Evolutionary conservation across 2,329 filamentous ascomycete genomes (phyloP), one percentile per base, ranked within the genome.

Genomic region (Colletotrichum plurivorum): DNA sequence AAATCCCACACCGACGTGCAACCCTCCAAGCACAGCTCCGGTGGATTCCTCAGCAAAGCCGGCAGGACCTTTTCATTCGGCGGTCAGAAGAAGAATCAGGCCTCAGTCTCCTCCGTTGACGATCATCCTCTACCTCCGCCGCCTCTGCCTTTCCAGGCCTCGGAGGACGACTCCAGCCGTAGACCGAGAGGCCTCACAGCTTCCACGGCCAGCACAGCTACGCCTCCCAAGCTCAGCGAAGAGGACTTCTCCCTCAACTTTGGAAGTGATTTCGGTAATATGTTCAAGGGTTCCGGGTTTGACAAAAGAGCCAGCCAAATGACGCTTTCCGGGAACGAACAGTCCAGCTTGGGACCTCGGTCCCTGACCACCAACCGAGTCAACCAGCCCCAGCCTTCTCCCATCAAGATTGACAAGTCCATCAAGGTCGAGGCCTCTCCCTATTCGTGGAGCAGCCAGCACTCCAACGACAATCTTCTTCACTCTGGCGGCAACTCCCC

Each of bases 1-100:
- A 87, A 83, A 73, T 74, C 75, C 25, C 75, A 79, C 57, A 77
- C 73, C 66, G 82, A 82, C 71, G 80, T 76, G 68, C 80, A 82
- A 3, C 74, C 80, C 39, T 80, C 84, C 31, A 89, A 87, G 84
- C 25, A 84, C n/a, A 80, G 81, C 15, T 79, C 79, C 57, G 64
- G 69, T 46, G 83, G 85, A 41, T 88, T 90, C 61, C 77, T 90
- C 57, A 87, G 85, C 70, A 82, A 87, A 70, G 88, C 87, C 48
- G 84, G 85, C 10, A 84, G 88, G 57, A 89, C 88, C 1, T 89
- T 89, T 73, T 89, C 88, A 3, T 90, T 90, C 75, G 88, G 87
- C 25, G 84, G 83, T 41, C 83, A 83, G 71, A 89, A 88, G 75
- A 89, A 88, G 74, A 77, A 81, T 54, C 73, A 79, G 7, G 75